Conservation (phyloP, 208 protist genomes). For the Angomonas deanei region DNA sequence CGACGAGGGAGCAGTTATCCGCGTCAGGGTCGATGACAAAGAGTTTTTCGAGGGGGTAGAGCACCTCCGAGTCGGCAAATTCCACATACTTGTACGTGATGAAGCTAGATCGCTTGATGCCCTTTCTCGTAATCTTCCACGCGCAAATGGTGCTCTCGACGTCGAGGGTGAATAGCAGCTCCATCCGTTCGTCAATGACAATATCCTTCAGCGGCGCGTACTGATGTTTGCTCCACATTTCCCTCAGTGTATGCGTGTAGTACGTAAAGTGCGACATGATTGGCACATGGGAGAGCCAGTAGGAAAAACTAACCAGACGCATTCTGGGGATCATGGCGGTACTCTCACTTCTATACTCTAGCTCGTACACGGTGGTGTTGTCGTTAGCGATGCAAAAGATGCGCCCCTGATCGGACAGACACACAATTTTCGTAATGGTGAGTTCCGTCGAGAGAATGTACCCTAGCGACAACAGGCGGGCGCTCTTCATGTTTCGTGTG, state of each 20-base stretch:
- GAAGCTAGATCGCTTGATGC: slow-evolving; percentile 8
- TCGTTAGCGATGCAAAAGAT: slow-evolving; percentile 80
- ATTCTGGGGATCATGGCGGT: slow-evolving; percentile 61
- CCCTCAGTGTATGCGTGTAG: slow-evolving; percentile 28
- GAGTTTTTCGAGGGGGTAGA: slow-evolving; percentile 36
- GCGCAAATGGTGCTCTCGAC: slow-evolving; percentile 54
- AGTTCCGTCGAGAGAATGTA: slow-evolving; percentile 56
- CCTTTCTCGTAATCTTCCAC: slow-evolving; percentile 55
- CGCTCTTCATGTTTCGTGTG: slow-evolving; percentile 21
- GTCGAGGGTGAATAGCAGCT: slow-evolving; percentile 66
- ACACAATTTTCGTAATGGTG: slow-evolving; percentile 57
- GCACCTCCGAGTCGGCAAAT: not conserved
- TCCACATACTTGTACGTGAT: not conserved
- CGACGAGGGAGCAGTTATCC: slow-evolving; percentile 66
- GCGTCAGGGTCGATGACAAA: slow-evolving; percentile 64
- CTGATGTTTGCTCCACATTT: slow-evolving; percentile 41
- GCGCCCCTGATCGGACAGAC: slow-evolving; percentile 30
- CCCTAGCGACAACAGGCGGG: slow-evolving; percentile 66
- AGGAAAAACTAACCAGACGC: slow-evolving; percentile 63
- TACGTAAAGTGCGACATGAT: slow-evolving; percentile 58
- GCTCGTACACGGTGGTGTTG: slow-evolving; percentile 68
- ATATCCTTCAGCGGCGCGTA: slow-evolving; percentile 67
- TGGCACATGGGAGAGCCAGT: slow-evolving; percentile 35
- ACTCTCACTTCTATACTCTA: slow-evolving; percentile 66
- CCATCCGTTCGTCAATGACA: slow-evolving; percentile 49